Percentiles rank a stretch among this genome's conserved stretches.
Conservation (phyloP, 495 filamentous ascomycete genomes). For the Aspergillus steynii region DNA sequence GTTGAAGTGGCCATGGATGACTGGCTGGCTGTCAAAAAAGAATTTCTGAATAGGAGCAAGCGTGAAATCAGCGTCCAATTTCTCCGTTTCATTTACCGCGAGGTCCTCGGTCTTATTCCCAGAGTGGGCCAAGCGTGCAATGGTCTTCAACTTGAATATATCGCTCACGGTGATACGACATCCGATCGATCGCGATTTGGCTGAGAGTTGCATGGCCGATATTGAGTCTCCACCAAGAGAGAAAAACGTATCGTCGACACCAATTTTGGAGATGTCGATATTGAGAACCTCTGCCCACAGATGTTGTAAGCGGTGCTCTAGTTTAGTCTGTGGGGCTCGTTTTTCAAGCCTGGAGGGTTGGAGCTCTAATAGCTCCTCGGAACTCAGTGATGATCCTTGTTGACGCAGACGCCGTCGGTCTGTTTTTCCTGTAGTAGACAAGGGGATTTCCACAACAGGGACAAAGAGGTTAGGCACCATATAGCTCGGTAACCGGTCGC, state of each 20-base stretch:
- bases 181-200: constrained; percentile 34
- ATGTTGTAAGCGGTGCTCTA: constrained; percentile 27
- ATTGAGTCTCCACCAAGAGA: constrained; percentile 58
- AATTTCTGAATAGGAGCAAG: constrained; percentile 64
- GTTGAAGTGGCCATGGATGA: constrained; percentile 56
- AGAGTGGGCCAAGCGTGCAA: neutral
- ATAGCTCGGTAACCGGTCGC: constrained; percentile 32
- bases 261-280: constrained; percentile 27
- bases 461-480: constrained; percentile 56
- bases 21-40: constrained; percentile 48
- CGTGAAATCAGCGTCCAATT: constrained; percentile 20
- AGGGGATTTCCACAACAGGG: constrained; percentile 46
- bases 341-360: constrained; percentile 7
- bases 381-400: constrained; percentile 10
- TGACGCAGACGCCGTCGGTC: constrained; percentile 47
- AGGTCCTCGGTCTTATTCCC: neutral
- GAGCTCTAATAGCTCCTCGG: constrained; percentile 8
- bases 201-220: constrained; percentile 54
- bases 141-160: constrained; percentile 31
- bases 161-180: constrained; percentile 44
- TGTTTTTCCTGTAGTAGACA: constrained; percentile 49
- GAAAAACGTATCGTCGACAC: constrained; percentile 52
- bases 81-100: neutral
- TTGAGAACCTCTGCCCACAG: constrained; percentile 36
- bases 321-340: constrained; percentile 8